phyloP scores from a whole-genome alignment of 2,329 filamentous ascomycete species.

The Fusarium zealandicum region DNA sequence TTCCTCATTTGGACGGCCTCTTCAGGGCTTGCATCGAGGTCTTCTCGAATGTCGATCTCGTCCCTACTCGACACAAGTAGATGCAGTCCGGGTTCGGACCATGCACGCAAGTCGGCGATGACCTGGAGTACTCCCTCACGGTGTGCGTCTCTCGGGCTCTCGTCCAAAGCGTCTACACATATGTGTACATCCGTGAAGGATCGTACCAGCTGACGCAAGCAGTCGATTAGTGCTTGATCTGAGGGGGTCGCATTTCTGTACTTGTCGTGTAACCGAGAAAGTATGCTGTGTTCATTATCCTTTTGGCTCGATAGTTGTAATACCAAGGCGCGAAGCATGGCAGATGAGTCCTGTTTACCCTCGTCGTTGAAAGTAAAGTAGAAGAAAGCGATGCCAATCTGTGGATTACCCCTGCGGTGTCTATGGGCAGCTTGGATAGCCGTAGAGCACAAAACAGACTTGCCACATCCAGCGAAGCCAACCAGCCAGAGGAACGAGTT shows the following conservation, averaged over 20 bases:
- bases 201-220: constrained; percentile 33
- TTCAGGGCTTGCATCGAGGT: constrained; percentile 14
- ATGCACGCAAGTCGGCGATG: constrained; percentile 37
- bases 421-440: constrained; percentile 43
- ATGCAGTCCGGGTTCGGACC: constrained; percentile 37
- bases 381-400: constrained; percentile 47
- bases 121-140: constrained; percentile 38
- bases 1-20: constrained; percentile 22
- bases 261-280: constrained; percentile 26
- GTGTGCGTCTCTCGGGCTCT: constrained; percentile 42
- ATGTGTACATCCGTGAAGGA: constrained; percentile 45
- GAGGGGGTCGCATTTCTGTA: constrained; percentile 29
- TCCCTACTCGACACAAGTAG: constrained; percentile 47
- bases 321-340: constrained; percentile 46
- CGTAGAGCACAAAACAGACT: constrained; percentile 50
- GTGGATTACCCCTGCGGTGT: constrained; percentile 28
- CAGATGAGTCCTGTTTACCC: constrained; percentile 42
- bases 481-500: constrained; percentile 50
- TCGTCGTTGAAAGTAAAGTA: constrained; percentile 51
- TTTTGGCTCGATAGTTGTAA: constrained; percentile 45
- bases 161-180: constrained; percentile 49
- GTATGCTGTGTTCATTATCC: constrained; percentile 18
- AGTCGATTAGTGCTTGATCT: constrained; percentile 30
- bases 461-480: constrained; percentile 51
- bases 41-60: constrained; percentile 42